Percentiles rank a stretch among this genome's conserved stretches.
Conservation (phyloP, 2,329 filamentous ascomycete species). For the Metarhizium brunneum region DNA sequence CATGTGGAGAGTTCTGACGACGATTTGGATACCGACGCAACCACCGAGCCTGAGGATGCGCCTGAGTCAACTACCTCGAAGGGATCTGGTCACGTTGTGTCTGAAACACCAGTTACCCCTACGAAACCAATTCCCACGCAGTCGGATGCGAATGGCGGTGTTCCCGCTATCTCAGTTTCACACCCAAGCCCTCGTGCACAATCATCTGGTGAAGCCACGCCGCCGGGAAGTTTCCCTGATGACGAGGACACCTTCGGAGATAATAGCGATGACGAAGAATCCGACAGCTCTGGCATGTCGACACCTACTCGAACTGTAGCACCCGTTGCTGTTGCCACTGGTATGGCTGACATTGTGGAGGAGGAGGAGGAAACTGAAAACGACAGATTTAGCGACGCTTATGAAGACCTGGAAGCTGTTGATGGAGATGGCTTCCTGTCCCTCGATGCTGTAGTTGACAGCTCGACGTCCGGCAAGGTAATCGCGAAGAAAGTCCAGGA, state of each 20-base stretch:
- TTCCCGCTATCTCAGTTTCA: constrained; percentile 4
- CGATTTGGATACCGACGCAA: constrained; percentile 13
- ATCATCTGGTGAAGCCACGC: not conserved
- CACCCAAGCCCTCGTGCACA: constrained; percentile 2
- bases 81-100: not conserved
- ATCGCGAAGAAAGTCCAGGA: constrained; percentile 13
- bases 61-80: not conserved
- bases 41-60: constrained; percentile 7
- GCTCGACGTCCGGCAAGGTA: constrained; percentile 29
- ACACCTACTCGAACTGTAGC: constrained; percentile 13
- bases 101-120: constrained; percentile 2
- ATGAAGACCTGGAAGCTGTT: constrained; percentile 59
- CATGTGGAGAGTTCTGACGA: constrained; percentile 28
- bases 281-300: constrained; percentile 2
- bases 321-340: constrained; percentile 10
- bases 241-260: not conserved
- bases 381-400: constrained; percentile 67
- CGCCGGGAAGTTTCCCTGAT: constrained; percentile 1
- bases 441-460: constrained; percentile 61
- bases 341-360: constrained; percentile 26
- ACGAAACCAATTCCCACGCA: not conserved
- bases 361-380: constrained; percentile 38
- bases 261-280: constrained; percentile 1
- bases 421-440: constrained; percentile 63
- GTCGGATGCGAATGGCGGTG: not conserved